Evolutionary conservation across 768 basidiomycete species (phyloP).

Genomic region (Calvatia gigantea): DNA sequence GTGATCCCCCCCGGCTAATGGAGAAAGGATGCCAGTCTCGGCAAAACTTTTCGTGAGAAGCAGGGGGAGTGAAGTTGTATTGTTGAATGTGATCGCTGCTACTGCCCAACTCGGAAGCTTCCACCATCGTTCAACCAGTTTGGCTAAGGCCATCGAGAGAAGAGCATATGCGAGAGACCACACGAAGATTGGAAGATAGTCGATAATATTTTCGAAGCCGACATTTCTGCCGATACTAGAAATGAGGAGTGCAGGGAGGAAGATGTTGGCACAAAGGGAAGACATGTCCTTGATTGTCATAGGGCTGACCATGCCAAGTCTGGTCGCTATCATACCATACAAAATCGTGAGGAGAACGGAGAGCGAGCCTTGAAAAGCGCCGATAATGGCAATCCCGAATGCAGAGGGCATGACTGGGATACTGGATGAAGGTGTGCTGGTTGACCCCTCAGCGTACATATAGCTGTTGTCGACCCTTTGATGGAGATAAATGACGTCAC

Average conservation of each 20-base stretch:
- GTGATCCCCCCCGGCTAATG: background rate
- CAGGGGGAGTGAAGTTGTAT: background rate
- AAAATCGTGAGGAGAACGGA: background rate
- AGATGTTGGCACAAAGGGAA: background rate
- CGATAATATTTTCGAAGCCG: background rate
- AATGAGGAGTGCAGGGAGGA: background rate
- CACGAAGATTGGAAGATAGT: background rate
- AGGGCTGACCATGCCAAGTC: background rate
- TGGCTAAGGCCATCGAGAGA: background rate
- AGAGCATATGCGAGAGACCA: background rate
- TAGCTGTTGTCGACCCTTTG: background rate
- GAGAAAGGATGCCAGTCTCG: background rate
- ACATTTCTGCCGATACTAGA: background rate
- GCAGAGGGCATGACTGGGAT: background rate
- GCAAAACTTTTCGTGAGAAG: constrained; percentile 1
- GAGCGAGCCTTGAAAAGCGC: background rate
- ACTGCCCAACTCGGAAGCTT: constrained; percentile 1
- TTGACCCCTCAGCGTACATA: background rate
- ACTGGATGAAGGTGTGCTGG: background rate
- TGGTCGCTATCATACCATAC: background rate
- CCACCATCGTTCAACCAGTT: background rate
- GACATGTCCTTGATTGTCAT: background rate
- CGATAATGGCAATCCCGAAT: background rate
- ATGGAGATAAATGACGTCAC: background rate
- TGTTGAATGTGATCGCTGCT: background rate